Percentiles rank a stretch among this genome's conserved stretches.
Conservation (phyloP, 768 basidiomycete genomes). For the Cystobasidium tubakii region DNA sequence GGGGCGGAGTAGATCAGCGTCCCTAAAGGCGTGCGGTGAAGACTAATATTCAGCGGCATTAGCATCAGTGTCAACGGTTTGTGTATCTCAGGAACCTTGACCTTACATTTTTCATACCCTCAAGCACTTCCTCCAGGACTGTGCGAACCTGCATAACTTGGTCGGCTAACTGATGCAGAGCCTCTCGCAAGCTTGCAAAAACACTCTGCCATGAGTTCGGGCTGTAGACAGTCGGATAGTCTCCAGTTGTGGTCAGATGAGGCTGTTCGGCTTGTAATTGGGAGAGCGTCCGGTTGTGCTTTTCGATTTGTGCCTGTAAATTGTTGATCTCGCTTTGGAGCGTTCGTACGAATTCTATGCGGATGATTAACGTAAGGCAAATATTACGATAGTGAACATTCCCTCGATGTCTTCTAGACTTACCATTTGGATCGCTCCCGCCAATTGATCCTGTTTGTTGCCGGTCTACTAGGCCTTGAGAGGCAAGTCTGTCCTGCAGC, state of each 20-base stretch:
- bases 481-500: conserved; percentile 38
- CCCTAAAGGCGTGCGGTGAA: neutral
- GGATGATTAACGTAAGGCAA: neutral
- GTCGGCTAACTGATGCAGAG: neutral
- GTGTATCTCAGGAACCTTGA: neutral
- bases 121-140: conserved; percentile 35
- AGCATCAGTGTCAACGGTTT: neutral
- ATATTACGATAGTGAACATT: too few relatives aligned
- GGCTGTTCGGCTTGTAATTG: neutral
- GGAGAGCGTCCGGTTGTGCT: neutral
- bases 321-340: conserved; percentile 8
- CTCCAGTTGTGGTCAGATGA: neutral
- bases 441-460: neutral
- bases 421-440: neutral
- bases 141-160: conserved; percentile 6
- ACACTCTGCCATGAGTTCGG: conserved; percentile 15
- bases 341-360: neutral
- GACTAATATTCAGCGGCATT: neutral
- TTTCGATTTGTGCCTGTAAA: conserved; percentile 6
- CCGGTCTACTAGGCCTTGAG: neutral
- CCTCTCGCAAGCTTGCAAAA: neutral
- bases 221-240: neutral
- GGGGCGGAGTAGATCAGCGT: neutral
- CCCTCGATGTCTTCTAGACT: neutral
- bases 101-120: conserved; percentile 11